Conservation (phyloP, 139 green algal species). For the Tetratostichococcus sp. region DNA sequence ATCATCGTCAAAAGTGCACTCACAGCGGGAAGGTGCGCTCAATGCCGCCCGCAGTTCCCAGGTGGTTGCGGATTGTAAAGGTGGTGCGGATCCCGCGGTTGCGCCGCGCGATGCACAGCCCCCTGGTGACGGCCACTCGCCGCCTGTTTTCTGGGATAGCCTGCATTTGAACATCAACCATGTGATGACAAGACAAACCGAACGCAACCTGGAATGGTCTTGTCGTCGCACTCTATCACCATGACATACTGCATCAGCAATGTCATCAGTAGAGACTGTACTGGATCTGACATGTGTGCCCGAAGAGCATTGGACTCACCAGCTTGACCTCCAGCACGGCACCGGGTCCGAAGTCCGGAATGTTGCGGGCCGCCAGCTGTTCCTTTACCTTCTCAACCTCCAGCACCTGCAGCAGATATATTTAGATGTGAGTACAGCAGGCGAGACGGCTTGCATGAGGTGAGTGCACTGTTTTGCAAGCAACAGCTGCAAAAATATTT, state of each 20-base stretch:
- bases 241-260: too few species aligned
- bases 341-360: constrained; percentile 41
- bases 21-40: constrained; percentile 57
- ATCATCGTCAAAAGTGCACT: too few species aligned
- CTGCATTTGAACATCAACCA: constrained; percentile 18
- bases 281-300: not conserved
- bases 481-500: too few species aligned
- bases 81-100: constrained; percentile 35
- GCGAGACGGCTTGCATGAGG: too few species aligned
- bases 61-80: constrained; percentile 55
- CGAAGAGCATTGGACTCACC: constrained; percentile 8
- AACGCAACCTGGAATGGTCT: too few species aligned
- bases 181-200: too few species aligned
- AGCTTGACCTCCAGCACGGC: constrained; percentile 45
- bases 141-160: constrained; percentile 54
- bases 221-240: too few species aligned
- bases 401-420: constrained; percentile 23
- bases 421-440: too few species aligned
- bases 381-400: constrained; percentile 33
- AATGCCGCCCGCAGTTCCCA: constrained; percentile 31
- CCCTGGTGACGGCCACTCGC: constrained; percentile 32
- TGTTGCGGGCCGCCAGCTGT: not conserved
- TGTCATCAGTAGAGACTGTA: too few species aligned
- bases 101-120: constrained; percentile 46
- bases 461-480: too few species aligned